A percentile compares a stretch with the other conserved stretches of the same genome.
Conservation (phyloP, 2,329 filamentous ascomycete species). For the Byssoonygena ceratinophila region DNA sequence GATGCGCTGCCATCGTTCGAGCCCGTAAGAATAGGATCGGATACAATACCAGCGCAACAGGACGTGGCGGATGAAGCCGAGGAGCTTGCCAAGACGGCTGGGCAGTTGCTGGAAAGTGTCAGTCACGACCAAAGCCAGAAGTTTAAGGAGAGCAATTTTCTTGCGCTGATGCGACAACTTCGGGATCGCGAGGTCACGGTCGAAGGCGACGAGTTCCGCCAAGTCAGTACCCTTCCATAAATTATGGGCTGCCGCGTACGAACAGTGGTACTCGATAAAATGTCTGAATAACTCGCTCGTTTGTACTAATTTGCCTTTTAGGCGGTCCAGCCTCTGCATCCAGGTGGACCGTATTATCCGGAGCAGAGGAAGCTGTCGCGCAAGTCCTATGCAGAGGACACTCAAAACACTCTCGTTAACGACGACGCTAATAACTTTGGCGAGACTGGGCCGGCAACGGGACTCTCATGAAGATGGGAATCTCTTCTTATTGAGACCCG, state of each 20-base stretch:
- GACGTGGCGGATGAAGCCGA: conserved; percentile 44
- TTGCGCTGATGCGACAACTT: conserved; percentile 65
- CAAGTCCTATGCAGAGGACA: not conserved
- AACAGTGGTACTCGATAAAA: conserved; percentile 29
- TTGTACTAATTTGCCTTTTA: conserved; percentile 28
- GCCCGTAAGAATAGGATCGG: conserved; percentile 34
- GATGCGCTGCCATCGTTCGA: conserved; percentile 14
- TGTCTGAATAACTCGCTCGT: conserved; percentile 22
- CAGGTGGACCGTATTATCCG: conserved; percentile 39
- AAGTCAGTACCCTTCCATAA: conserved; percentile 39
- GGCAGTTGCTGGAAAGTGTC: conserved; percentile 58
- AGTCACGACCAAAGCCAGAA: conserved; percentile 59
- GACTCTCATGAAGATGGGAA: not conserved
- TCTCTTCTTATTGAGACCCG: not conserved
- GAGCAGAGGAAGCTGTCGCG: conserved; percentile 17
- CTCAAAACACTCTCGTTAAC: not conserved
- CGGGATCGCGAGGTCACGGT: conserved; percentile 62
- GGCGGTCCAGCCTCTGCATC: conserved; percentile 37
- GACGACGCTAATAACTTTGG: conserved; percentile 8
- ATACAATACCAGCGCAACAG: conserved; percentile 32
- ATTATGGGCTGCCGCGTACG: conserved; percentile 24
- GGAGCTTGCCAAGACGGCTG: conserved; percentile 62
- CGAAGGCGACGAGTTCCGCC: conserved; percentile 51
- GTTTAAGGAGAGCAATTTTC: conserved; percentile 67
- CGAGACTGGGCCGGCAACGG: not conserved